phyloP scores from a whole-genome alignment of 495 filamentous ascomycete genomes.

The Penicillium cataractarum region DNA sequence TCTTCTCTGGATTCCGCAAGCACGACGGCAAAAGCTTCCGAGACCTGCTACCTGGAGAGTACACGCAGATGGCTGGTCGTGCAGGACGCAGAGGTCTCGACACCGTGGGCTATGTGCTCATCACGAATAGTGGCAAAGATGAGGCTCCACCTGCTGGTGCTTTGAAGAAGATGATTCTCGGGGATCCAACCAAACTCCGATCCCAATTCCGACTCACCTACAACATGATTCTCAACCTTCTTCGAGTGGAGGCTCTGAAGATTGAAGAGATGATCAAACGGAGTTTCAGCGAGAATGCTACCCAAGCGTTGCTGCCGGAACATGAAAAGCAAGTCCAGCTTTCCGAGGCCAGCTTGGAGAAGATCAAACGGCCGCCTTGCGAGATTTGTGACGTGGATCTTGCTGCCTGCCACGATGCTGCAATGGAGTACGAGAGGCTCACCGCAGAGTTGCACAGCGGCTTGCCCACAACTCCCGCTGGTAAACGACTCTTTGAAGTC shows the following conservation, averaged over 20 bases:
- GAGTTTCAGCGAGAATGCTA: slow-evolving; percentile 98
- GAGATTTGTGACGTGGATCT: slow-evolving; percentile 80
- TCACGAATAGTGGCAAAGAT: slow-evolving; percentile 78
- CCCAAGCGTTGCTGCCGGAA: slow-evolving; percentile 90
- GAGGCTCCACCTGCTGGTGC: slow-evolving; percentile 85
- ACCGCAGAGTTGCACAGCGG: slow-evolving; percentile 75
- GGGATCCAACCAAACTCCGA: slow-evolving; percentile 90
- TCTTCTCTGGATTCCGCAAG: slow-evolving; percentile 96
- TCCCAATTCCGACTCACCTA: slow-evolving; percentile 98
- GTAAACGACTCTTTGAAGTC: slow-evolving; percentile 73
- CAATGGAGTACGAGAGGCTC: slow-evolving; percentile 73
- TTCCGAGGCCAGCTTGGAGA: slow-evolving; percentile 88
- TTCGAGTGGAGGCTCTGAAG: slow-evolving; percentile 94
- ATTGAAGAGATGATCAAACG: slow-evolving; percentile 99
- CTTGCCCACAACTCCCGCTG: slow-evolving; percentile 71
- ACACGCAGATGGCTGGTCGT: slow-evolving; percentile 97
- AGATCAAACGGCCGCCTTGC: slow-evolving; percentile 85
- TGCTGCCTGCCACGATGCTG: slow-evolving; percentile 74
- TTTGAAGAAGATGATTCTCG: slow-evolving; percentile 90
- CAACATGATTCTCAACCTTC: slow-evolving; percentile 97
- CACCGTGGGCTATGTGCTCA: slow-evolving; percentile 88
- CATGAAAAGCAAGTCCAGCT: slow-evolving; percentile 92
- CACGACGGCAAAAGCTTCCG: slow-evolving; percentile 91
- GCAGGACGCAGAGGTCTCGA: slow-evolving; percentile 93
- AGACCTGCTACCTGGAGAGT: slow-evolving; percentile 91